Conservation (phyloP, 2,329 filamentous ascomycete genomes). For the Acrocalymma vagum region DNA sequence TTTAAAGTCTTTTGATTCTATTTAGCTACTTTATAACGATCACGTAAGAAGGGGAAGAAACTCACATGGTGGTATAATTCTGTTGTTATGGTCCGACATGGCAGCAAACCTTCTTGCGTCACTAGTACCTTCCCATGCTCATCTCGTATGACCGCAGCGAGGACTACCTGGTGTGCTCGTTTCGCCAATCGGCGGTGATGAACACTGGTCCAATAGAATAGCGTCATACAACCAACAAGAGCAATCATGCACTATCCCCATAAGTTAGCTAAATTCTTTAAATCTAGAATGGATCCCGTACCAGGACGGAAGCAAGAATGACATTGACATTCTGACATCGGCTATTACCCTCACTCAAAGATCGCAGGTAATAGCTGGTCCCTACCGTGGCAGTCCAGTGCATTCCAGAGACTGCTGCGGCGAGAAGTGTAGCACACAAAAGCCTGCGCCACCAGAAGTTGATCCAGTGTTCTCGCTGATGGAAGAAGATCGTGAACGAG, state of each 20-base stretch:
- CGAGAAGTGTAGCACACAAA: slow-evolving; percentile 70
- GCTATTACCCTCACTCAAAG: slow-evolving; percentile 49
- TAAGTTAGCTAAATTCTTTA: slow-evolving; percentile 6
- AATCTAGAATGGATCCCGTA: slow-evolving; percentile 49
- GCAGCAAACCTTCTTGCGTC: slow-evolving; percentile 70
- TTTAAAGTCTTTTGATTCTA: slow-evolving; percentile 4
- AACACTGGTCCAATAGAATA: slow-evolving; percentile 37
- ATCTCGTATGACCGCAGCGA: slow-evolving; percentile 71
- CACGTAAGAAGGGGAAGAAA: slow-evolving; percentile 4
- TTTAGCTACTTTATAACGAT: slow-evolving; percentile 4
- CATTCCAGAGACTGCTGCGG: slow-evolving; percentile 79
- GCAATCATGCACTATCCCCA: slow-evolving; percentile 42
- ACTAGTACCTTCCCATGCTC: slow-evolving; percentile 70
- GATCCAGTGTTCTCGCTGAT: slow-evolving; percentile 75
- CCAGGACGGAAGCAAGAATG: slow-evolving; percentile 75
- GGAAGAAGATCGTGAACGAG: slow-evolving; percentile 77
- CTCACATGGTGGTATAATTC: slow-evolving; percentile 31
- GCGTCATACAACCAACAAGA: slow-evolving; percentile 33
- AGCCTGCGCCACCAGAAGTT: slow-evolving; percentile 79
- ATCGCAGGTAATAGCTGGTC: slow-evolving; percentile 68
- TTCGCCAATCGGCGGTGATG: slow-evolving; percentile 43
- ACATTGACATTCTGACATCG: slow-evolving; percentile 68
- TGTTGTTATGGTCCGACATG: slow-evolving; percentile 77
- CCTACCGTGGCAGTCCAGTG: slow-evolving; percentile 79
- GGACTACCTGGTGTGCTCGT: slow-evolving; percentile 58